These are phyloP conservation scores for Luffa acutangula DNA, from an alignment of 306 rosid species.

Conservation along the genomic window DNA sequence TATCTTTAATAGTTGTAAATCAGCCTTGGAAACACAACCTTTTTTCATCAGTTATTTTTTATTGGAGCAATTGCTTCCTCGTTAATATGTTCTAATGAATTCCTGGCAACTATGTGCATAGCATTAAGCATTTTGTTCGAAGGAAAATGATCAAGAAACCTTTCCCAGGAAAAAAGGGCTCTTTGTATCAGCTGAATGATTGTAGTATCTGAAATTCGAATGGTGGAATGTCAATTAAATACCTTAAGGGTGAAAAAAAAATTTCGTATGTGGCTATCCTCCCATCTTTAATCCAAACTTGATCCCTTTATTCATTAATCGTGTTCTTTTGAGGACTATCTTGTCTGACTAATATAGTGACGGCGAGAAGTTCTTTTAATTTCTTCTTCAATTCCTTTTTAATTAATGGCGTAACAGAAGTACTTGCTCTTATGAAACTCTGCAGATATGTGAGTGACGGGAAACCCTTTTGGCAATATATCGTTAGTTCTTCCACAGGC, in stretches of 20 bases:
- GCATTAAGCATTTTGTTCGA: not conserved
- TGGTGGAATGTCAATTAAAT: not conserved
- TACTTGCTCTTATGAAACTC: not conserved
- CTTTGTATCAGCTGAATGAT: not conserved
- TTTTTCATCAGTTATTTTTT: not conserved
- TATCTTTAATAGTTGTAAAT: not conserved
- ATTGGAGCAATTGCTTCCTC: not conserved
- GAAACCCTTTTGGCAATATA: conserved; percentile 93
- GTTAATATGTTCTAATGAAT: not conserved
- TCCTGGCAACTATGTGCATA: not conserved
- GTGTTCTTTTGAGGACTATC: not conserved
- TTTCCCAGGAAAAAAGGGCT: not conserved
- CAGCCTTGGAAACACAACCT: not conserved
- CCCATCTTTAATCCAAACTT: not conserved
- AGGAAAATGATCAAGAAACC: not conserved
- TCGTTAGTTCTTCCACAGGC: conserved; percentile 83
- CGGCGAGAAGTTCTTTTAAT: not conserved
- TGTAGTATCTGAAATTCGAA: not conserved
- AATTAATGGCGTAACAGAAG: not conserved
- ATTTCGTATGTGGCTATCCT: not conserved
- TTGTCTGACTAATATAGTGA: not conserved
- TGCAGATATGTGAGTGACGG: conserved; percentile 95
- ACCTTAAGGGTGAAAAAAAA: not conserved
- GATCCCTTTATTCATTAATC: not conserved
- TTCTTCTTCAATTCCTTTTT: not conserved